Evolutionary conservation across 108 stramenopile genomes (phyloP).

Genomic region (Skeletonema marinoi): DNA sequence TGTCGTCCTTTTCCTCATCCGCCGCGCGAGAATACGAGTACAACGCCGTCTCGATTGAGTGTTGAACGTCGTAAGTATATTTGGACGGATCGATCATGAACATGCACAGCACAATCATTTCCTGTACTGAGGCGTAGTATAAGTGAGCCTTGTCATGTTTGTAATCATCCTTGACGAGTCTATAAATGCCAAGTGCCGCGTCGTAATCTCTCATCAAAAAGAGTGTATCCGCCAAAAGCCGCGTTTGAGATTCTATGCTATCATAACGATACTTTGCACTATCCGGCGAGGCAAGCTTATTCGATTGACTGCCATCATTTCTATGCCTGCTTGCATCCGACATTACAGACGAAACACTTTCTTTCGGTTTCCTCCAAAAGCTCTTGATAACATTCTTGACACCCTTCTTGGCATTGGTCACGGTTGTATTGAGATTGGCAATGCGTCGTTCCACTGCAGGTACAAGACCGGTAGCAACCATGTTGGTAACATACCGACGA

Average conservation of each 20-base stretch:
- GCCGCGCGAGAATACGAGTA: slow-evolving; percentile 76
- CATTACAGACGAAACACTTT: slow-evolving; percentile 34
- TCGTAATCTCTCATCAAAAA: slow-evolving; percentile 88
- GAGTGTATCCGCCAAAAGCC: slow-evolving; percentile 84
- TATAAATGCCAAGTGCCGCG: slow-evolving; percentile 68
- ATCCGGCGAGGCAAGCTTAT: not conserved
- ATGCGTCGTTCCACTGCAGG: slow-evolving; percentile 85
- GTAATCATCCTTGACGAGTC: slow-evolving; percentile 88
- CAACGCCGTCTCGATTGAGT: slow-evolving; percentile 71
- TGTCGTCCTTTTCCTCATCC: slow-evolving; percentile 66
- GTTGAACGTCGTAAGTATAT: slow-evolving; percentile 35
- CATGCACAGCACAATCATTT: slow-evolving; percentile 85
- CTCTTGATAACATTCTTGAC: slow-evolving; percentile 83
- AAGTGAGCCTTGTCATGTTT: slow-evolving; percentile 75
- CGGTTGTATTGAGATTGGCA: slow-evolving; percentile 72
- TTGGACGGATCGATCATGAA: slow-evolving; percentile 59
- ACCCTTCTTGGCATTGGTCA: slow-evolving; percentile 87
- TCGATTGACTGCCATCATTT: slow-evolving; percentile 17
- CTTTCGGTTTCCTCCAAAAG: slow-evolving; percentile 82
- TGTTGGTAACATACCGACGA: slow-evolving; percentile 66
- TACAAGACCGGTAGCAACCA: slow-evolving; percentile 58
- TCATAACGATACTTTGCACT: slow-evolving; percentile 68
- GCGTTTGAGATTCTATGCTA: slow-evolving; percentile 87
- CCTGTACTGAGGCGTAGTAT: slow-evolving; percentile 79
- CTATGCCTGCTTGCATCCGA: not conserved